Percentiles rank a stretch among this genome's conserved stretches.
phyloP scores from a whole-genome alignment of 768 basidiomycete genomes.

The Gymnopilus dilepis region DNA sequence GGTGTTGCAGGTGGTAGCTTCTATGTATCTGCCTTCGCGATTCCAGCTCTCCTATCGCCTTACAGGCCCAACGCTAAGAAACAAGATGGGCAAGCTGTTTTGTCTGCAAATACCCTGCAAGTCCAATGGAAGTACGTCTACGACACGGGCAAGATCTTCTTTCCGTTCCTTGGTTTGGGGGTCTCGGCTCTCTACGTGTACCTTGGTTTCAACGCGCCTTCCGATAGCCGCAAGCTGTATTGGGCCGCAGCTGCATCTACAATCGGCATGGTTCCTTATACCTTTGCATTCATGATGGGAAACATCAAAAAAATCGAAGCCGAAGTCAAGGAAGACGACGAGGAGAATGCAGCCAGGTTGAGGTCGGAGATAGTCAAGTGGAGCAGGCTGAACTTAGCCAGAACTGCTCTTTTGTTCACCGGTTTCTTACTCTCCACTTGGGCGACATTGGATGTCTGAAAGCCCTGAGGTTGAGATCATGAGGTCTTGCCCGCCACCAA shows the following conservation, averaged over 20 bases:
- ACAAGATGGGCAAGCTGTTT: neutral
- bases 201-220: neutral
- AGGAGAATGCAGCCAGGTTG: neutral
- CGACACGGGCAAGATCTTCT: slow-evolving; percentile 13
- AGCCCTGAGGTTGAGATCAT: too few species aligned
- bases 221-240: slow-evolving; percentile 3
- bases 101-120: slow-evolving; percentile 11
- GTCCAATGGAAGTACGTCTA: slow-evolving; percentile 15
- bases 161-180: neutral
- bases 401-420: neutral
- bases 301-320: slow-evolving; percentile 15
- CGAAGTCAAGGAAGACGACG: slow-evolving; percentile 15
- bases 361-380: neutral
- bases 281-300: slow-evolving; percentile 10
- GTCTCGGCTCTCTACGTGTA: slow-evolving; percentile 3
- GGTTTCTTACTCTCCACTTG: neutral
- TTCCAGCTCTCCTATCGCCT: slow-evolving; percentile 13
- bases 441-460: neutral
- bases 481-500: too few species aligned
- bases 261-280: slow-evolving; percentile 12
- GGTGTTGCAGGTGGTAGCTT: slow-evolving; percentile 3
- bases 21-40: slow-evolving; percentile 12
- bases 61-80: neutral
- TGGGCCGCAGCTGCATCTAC: neutral
- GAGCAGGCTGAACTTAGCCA: neutral